A percentile compares a stretch with the other conserved stretches of the same genome.
phyloP scores from a whole-genome alignment of 1,139 yeast species.

The Geotrichum bryndzae region DNA sequence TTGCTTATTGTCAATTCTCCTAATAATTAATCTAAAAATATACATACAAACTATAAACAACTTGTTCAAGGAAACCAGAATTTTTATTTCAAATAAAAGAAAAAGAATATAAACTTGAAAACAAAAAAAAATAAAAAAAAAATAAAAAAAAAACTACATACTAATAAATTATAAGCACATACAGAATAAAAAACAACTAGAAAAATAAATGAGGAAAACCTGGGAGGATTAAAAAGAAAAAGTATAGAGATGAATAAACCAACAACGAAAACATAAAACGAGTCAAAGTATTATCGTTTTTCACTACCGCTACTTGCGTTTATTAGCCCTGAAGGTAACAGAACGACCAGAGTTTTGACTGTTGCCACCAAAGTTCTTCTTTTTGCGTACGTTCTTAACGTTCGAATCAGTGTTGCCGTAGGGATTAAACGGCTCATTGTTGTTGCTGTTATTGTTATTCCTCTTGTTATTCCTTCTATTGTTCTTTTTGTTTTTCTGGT shows the following conservation, averaged over 20 bases:
- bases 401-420: conserved; percentile 2
- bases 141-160: not conserved
- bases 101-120: not conserved
- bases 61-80: no score
- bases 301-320: not conserved
- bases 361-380: conserved; percentile 1
- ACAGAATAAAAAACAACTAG: not conserved
- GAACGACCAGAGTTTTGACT: not conserved
- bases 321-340: conserved; percentile 1
- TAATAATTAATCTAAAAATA: not conserved
- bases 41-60: no score
- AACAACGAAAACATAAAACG: no score
- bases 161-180: not conserved
- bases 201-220: not conserved
- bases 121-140: not conserved
- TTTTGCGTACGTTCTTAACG: conserved; percentile 1
- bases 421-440: conserved; percentile 10
- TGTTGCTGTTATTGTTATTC: not conserved
- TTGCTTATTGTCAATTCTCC: no score
- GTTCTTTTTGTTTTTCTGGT: not conserved
- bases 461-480: not conserved
- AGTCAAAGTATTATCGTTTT: not conserved
- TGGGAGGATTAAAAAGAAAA: not conserved
- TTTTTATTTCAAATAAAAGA: no score
- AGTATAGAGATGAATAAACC: no score